A percentile compares a stretch with the other conserved stretches of the same genome.
Evolutionary conservation across 495 filamentous ascomycete genomes (phyloP).

Genomic region (Annulohypoxylon bovei): DNA sequence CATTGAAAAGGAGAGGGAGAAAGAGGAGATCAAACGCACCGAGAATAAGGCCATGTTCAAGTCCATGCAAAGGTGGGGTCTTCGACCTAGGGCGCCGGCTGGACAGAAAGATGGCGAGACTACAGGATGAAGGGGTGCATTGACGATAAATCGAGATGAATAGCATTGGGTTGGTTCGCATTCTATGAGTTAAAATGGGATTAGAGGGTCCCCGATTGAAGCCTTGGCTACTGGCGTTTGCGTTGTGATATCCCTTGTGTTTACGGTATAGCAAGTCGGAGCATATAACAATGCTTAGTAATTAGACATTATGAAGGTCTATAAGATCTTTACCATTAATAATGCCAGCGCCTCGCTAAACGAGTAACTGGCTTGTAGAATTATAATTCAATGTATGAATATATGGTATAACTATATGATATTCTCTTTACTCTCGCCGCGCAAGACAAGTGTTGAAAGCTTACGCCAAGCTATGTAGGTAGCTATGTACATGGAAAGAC

Average conservation of each 20-base stretch:
- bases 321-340: neutral
- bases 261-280: neutral
- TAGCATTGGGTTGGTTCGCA: neutral
- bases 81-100: slow-evolving; percentile 39
- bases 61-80: slow-evolving; percentile 49
- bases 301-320: neutral
- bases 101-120: slow-evolving; percentile 29
- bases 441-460: no score
- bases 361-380: no score
- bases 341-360: neutral
- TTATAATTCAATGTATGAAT: no score
- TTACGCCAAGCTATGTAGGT: no score
- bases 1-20: slow-evolving; percentile 49
- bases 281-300: neutral
- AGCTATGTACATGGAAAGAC: no score
- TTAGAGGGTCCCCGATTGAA: neutral
- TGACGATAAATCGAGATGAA: slow-evolving; percentile 13
- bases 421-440: no score
- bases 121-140: neutral
- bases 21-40: slow-evolving; percentile 49
- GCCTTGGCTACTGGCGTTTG: slow-evolving; percentile 29
- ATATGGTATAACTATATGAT: no score
- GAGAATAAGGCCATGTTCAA: slow-evolving; percentile 48
- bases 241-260: slow-evolving; percentile 24
- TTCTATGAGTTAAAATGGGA: neutral